Base-by-base conservation (phyloP, 106 monocot species). In the Allium sativum region DNA sequence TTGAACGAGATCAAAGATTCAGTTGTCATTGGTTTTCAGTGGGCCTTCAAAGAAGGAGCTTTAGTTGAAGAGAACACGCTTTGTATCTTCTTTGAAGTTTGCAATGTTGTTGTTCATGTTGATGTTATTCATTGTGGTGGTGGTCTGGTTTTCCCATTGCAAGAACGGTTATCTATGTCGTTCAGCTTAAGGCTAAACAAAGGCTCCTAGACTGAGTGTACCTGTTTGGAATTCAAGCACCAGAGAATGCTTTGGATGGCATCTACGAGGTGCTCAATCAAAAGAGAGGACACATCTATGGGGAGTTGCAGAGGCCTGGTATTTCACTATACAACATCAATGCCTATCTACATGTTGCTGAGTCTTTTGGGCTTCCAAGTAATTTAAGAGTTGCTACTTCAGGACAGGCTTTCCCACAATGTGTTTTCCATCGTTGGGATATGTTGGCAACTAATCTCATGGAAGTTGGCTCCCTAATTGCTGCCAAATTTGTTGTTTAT, bases 41-140 rank as follows among this genome's bases (percentile, higher is more conserved):
- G 79, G 79, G 79, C 78, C 4, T 79, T 73, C 0, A 79, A 74
- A 53, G 79, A 79, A 56, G 79, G 79, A 7, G 79, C 79, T 8
- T 43, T 79, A 6, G 74, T 70, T 0, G 74, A 79, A 45, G 79
- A 79, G 59, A 79, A 79, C 70, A 79, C 74, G 79, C 79, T 73
- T 16, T 74, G 42, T 0, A 73, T 79, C 8, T 79, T 70, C 61
- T 79, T 79, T 16, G 79, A 79, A 20, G 73, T 74, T 3, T 79
- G 79, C 13, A 70, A 79, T 59, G 79, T 79, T 11, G 60, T 74
- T 21, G 61, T 79, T 7, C 79, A 79, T n/a, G 58, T 74, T 10
- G 74, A 79, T 58, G 73, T 74, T 12, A 79, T 79, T 56, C 79
- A 79, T 43, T 41, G 74, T 45, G 79, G 79, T 53, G 74, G 79